phyloP scores from a whole-genome alignment of 306 rosid genomes.

The Cucumis hystrix region DNA sequence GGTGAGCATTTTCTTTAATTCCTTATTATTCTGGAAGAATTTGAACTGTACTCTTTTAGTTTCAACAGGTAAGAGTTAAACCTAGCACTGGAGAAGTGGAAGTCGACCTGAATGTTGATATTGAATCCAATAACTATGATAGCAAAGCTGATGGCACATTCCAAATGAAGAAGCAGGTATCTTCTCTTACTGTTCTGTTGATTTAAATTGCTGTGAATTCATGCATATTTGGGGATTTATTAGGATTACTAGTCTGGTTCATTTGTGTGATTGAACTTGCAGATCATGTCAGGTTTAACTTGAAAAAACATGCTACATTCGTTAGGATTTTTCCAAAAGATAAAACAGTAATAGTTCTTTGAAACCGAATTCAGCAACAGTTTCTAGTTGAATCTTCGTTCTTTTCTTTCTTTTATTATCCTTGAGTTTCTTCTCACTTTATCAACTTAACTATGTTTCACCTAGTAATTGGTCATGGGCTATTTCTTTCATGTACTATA shows the following conservation, averaged over 20 bases:
- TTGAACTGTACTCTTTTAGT: neutral
- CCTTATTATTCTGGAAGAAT: neutral
- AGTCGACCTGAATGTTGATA: slow-evolving; percentile 53
- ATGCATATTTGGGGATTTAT: neutral
- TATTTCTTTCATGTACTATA: neutral
- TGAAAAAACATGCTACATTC: neutral
- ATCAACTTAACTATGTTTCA: neutral
- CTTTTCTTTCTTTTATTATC: neutral
- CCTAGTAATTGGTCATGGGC: neutral
- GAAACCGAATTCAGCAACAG: neutral
- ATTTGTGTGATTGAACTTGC: neutral
- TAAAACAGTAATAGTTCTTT: neutral
- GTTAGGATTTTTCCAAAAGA: neutral
- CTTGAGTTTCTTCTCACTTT: neutral
- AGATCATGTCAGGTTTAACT: neutral
- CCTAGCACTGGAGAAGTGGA: slow-evolving; percentile 43
- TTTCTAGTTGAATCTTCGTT: neutral
- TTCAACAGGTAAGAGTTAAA: slow-evolving; percentile 55
- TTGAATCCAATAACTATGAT: slow-evolving; percentile 44
- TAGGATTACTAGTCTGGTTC: neutral
- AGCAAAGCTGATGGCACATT: slow-evolving; percentile 22
- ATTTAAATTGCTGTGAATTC: neutral
- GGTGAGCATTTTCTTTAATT: slow-evolving; percentile 22
- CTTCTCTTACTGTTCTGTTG: neutral
- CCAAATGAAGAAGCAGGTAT: slow-evolving; percentile 53